Evolutionary conservation across 805 yeast genomes (phyloP), one percentile per base, ranked within the genome.

Genomic region (Ogataea minuta): DNA sequence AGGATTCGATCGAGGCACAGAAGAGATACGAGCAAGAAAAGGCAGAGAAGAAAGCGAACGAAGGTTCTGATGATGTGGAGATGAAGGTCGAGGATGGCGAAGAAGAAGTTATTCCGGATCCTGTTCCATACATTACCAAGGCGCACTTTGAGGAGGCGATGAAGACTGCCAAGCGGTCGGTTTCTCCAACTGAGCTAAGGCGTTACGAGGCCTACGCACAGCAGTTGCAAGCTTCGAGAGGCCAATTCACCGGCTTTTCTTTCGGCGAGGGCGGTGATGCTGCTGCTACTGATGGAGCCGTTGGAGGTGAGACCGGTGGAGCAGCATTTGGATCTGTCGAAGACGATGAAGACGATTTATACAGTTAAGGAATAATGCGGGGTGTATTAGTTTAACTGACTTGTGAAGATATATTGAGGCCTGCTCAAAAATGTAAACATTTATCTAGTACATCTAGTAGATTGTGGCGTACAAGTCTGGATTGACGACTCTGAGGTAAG

Each of bases 101-200:
- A 31, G 83, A 74, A 43, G 87, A 76, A 45, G 87, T 78, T 64
- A 86, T 79, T 56, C 89, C 81, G 60, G 99, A 93, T 63, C 88
- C 95, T 21, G 99, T 93, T 53, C 99, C 99, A 58, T 93, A 67
- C 65, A 91, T 93, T 57, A 86, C 96, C 21, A 85, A 84, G 61
- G 83, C 82, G 36, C 99, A 93, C 65, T 89, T 93, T 57, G 96
- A 93, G 68, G 98, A 93, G 73, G 99, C 99, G 32, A 93, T 93
- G 99, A 90, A 91, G 81, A 89, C 98, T 1, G 99, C 99, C 38
- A 84, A 89, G 68, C 85, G 98, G 57, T 90, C 97, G 41, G 99
- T 93, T 34, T 82, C 95, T 28, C 98, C 95, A 60, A 86, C 96
- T 26, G 99, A 93, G 68, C 76, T 93, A 60, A 93, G 99, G 70